Evolutionary conservation across 2,329 filamentous ascomycete species (phyloP).

Genomic region (Verticillium tricorpus): DNA sequence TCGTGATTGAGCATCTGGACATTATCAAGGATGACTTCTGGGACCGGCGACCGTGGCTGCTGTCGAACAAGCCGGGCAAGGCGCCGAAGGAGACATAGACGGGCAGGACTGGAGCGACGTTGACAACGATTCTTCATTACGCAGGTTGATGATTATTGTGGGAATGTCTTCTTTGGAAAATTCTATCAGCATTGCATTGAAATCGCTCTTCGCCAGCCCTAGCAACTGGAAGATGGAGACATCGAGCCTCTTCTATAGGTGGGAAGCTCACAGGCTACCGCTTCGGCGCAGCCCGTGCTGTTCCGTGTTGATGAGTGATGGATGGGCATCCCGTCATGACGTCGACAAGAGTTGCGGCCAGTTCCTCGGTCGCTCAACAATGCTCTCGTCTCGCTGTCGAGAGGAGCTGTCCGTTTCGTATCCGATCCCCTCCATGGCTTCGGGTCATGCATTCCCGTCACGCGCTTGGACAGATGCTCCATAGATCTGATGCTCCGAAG

Average conservation of each 20-base stretch:
- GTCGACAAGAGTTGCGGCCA: too few relatives aligned
- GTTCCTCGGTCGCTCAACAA: too few relatives aligned
- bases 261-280: neutral
- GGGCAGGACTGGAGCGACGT: neutral
- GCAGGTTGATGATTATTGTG: neutral
- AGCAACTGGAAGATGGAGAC: neutral
- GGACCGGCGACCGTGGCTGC: slow-evolving; percentile 78
- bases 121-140: neutral
- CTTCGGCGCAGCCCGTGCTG: neutral
- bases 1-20: slow-evolving; percentile 82
- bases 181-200: neutral
- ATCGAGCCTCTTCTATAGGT: neutral
- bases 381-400: too few relatives aligned
- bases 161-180: neutral
- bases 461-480: too few relatives aligned
- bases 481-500: neutral
- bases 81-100: slow-evolving; percentile 55
- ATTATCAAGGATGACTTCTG: slow-evolving; percentile 96
- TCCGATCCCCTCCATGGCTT: too few relatives aligned
- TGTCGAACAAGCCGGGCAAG: slow-evolving; percentile 69
- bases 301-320: too few relatives aligned
- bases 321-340: too few relatives aligned
- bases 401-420: too few relatives aligned
- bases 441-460: too few relatives aligned
- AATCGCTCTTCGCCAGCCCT: neutral